phyloP scores from a whole-genome alignment of 1,284 basidiomycete species.

The Cutaneotrichosporon cutaneum region DNA sequence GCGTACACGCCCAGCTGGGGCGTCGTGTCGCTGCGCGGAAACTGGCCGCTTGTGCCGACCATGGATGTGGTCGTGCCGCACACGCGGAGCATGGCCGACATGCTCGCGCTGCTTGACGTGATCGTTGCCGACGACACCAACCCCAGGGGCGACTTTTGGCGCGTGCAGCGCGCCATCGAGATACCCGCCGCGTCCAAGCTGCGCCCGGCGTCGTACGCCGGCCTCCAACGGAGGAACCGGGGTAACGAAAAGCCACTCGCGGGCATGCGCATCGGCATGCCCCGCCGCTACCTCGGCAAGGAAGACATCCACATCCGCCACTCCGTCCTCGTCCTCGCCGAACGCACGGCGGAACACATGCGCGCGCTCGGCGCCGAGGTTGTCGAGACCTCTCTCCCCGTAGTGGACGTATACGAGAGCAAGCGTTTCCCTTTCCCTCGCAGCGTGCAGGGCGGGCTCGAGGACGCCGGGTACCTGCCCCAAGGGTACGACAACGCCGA shows the following conservation, averaged over 20 bases:
- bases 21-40: constrained; percentile 13
- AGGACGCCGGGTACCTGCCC: constrained; percentile 8
- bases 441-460: constrained; percentile 15
- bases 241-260: not conserved
- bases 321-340: constrained; percentile 3
- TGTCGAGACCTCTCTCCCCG: constrained; percentile 11
- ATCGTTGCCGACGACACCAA: constrained; percentile 13
- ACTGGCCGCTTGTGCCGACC: constrained; percentile 18
- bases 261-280: constrained; percentile 14
- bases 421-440: constrained; percentile 2
- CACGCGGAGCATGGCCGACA: constrained; percentile 16
- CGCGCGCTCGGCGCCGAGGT: constrained; percentile 16
- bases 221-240: not conserved
- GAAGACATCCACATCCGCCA: constrained; percentile 1
- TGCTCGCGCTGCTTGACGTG: constrained; percentile 11
- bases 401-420: constrained; percentile 9
- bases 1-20: constrained; percentile 21
- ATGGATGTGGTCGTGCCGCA: constrained; percentile 22
- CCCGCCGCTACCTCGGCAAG: constrained; percentile 9
- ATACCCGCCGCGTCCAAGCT: constrained; percentile 6
- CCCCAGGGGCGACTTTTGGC: constrained; percentile 17
- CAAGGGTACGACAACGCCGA: constrained; percentile 5
- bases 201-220: constrained; percentile 5
- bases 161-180: constrained; percentile 1
- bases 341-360: not conserved